A percentile compares a stretch with the other conserved stretches of the same genome.
Evolutionary conservation across 805 yeast genomes (phyloP).

Genomic region (Wickerhamomyces sydowiorum): DNA sequence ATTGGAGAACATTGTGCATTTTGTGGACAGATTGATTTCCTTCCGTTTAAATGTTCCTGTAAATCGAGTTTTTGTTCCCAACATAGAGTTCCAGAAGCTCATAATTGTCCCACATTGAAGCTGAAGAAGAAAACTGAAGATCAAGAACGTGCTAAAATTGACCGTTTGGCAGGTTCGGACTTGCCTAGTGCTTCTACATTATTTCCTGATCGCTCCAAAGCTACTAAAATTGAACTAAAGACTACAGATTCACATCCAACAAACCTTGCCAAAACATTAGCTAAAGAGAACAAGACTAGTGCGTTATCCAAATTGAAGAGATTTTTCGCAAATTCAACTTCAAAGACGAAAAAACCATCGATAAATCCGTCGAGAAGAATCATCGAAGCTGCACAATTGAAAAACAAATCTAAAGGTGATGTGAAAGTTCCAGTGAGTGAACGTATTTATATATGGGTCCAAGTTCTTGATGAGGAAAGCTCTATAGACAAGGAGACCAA

Average conservation of each 20-base stretch:
- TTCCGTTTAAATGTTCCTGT: constrained; percentile 24
- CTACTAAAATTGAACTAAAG: constrained; percentile 12
- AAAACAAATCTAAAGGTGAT: constrained; percentile 21
- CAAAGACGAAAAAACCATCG: constrained; percentile 2
- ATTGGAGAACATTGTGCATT: constrained; percentile 25
- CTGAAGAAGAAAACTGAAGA: background rate
- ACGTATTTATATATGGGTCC: constrained; percentile 18
- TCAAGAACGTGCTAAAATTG: background rate
- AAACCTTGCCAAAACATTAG: constrained; percentile 6
- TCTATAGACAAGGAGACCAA: constrained; percentile 14
- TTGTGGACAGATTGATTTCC: constrained; percentile 24
- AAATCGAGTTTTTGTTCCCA: constrained; percentile 15
- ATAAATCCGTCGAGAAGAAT: constrained; percentile 15
- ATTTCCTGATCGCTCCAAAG: constrained; percentile 20
- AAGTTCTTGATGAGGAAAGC: constrained; percentile 19
- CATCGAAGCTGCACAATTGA: constrained; percentile 15
- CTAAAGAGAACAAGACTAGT: constrained; percentile 1
- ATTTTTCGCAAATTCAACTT: constrained; percentile 10
- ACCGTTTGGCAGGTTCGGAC: constrained; percentile 13
- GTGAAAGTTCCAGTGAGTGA: constrained; percentile 12
- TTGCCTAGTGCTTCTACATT: constrained; percentile 18
- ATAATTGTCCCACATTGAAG: constrained; percentile 11
- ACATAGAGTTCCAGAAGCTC: constrained; percentile 20
- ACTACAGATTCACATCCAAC: constrained; percentile 13
- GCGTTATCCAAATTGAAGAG: constrained; percentile 17